Conservation (phyloP, 2,329 filamentous ascomycete species). For the Chalaropsis thielavioides region DNA sequence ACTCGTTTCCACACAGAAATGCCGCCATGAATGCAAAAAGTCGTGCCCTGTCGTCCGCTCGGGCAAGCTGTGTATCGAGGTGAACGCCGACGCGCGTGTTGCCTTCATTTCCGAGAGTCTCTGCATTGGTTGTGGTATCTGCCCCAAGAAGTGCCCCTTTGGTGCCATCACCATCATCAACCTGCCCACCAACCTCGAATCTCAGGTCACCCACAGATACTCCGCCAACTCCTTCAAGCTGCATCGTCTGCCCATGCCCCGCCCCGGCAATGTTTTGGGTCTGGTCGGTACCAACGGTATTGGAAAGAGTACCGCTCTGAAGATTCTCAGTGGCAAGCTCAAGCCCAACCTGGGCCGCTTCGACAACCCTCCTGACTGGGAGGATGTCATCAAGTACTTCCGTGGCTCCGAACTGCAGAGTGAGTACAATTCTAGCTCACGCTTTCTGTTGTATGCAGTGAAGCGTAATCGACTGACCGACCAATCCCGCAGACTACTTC, state of each 20-base stretch:
- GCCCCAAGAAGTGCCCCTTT: conserved; percentile 98
- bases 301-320: conserved; percentile 97
- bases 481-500: conserved; percentile 59
- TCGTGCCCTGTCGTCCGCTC: conserved; percentile 94
- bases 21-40: conserved; percentile 97
- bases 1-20: conserved; percentile 52
- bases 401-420: conserved; percentile 94
- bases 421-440: conserved; percentile 31
- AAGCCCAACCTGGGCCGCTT: conserved; percentile 94
- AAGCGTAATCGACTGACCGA: not conserved
- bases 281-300: conserved; percentile 99
- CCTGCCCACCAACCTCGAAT: conserved; percentile 96
- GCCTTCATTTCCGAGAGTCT: conserved; percentile 95
- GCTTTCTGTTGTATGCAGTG: not conserved
- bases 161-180: conserved; percentile 99
- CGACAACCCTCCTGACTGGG: conserved; percentile 96
- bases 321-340: conserved; percentile 95
- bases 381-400: conserved; percentile 97
- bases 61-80: conserved; percentile 95
- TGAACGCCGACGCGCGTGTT: conserved; percentile 73
- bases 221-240: conserved; percentile 99
- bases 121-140: conserved; percentile 98
- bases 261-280: conserved; percentile 88
- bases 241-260: conserved; percentile 87
- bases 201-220: conserved; percentile 94